These are phyloP conservation scores for Penicillium cataractarum DNA, from an alignment of 495 filamentous ascomycete genomes.

Conservation along the genomic window DNA sequence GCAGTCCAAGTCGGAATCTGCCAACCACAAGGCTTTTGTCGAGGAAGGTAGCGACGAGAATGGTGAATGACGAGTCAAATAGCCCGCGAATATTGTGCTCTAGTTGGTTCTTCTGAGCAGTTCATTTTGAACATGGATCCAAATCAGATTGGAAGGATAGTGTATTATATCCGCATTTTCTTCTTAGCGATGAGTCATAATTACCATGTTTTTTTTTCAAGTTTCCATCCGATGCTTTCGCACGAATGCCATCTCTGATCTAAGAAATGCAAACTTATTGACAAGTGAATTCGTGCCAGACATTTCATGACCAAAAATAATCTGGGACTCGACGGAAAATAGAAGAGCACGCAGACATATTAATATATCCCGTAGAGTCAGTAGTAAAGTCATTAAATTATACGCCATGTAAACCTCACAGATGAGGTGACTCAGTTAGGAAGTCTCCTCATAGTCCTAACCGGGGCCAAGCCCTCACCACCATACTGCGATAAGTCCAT, in stretches of 20 bases:
- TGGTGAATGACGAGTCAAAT: constrained; percentile 11
- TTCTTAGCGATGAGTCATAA: neutral
- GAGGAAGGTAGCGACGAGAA: constrained; percentile 24
- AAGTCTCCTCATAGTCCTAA: constrained; percentile 15
- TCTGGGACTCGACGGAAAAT: too few relatives aligned
- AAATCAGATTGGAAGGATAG: neutral
- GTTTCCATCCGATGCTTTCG: too few relatives aligned
- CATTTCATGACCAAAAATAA: too few relatives aligned
- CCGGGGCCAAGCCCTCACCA: neutral
- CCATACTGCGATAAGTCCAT: constrained; percentile 15
- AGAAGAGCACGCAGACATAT: too few relatives aligned
- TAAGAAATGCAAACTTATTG: too few relatives aligned
- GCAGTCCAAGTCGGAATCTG: constrained; percentile 12
- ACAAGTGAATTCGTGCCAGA: too few relatives aligned
- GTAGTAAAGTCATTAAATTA: too few relatives aligned
- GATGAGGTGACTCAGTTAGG: neutral
- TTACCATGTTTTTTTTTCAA: too few relatives aligned
- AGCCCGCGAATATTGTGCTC: neutral
- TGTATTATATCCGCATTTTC: neutral
- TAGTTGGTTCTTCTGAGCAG: neutral
- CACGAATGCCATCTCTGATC: too few relatives aligned
- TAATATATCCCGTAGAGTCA: too few relatives aligned
- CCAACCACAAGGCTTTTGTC: constrained; percentile 18
- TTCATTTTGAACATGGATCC: neutral
- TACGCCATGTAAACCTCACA: too few relatives aligned